phyloP scores from a whole-genome alignment of 2,329 filamentous ascomycete genomes.

The Cytospora schulzeri region DNA sequence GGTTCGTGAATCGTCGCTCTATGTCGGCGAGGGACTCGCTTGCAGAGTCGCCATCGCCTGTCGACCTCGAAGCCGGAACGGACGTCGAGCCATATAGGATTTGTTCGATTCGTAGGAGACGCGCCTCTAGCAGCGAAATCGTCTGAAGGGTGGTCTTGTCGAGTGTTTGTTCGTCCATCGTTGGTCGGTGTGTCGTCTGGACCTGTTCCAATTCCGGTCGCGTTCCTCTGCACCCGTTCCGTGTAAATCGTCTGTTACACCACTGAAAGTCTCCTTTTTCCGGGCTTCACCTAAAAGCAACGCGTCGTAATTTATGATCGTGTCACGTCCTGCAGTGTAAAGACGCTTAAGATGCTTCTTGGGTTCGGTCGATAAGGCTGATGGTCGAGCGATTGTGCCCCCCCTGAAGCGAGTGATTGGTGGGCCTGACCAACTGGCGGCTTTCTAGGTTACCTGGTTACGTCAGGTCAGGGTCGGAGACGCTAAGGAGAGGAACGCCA shows the following conservation, averaged over 20 bases:
- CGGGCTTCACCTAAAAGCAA: neutral
- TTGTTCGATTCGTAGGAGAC: conserved; percentile 62
- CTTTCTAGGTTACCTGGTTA: neutral
- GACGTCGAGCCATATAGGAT: conserved; percentile 54
- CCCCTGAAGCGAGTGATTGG: conserved; percentile 5
- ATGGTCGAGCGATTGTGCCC: neutral
- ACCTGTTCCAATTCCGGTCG: neutral
- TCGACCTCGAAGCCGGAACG: conserved; percentile 35
- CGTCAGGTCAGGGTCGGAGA: conserved; percentile 13
- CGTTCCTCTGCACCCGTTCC: neutral
- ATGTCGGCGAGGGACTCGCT: conserved; percentile 51
- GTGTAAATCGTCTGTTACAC: neutral
- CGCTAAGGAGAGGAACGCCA: conserved; percentile 18
- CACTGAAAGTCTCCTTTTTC: neutral
- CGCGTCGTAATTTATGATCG: neutral
- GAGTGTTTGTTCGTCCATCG: conserved; percentile 39
- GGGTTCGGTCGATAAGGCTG: conserved; percentile 3
- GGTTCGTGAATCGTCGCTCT: conserved; percentile 54
- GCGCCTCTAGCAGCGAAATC: conserved; percentile 58
- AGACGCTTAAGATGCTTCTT: neutral
- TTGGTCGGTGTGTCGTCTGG: neutral
- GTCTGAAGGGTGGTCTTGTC: conserved; percentile 58
- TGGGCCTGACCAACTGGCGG: conserved; percentile 6
- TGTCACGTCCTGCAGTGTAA: conserved; percentile 12
- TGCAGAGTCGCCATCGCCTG: conserved; percentile 39